Evolutionary conservation across 2,329 filamentous ascomycete genomes (phyloP), one percentile per base, ranked within the genome.

Genomic region (Dothideomycetes sp.): DNA sequence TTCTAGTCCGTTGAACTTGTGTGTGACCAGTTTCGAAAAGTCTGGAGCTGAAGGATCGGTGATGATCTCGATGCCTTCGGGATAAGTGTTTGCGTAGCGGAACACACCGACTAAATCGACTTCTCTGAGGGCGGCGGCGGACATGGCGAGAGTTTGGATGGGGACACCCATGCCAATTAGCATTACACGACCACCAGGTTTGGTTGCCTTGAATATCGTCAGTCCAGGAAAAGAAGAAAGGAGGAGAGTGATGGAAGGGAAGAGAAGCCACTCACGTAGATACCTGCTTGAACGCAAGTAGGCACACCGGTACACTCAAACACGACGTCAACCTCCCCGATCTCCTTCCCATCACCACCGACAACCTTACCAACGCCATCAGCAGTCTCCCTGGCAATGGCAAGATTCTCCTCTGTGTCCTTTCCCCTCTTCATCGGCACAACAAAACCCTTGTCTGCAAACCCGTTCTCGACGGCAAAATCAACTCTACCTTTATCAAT

Each of bases 161-260:
- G 82, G 82, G 4, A 75, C 82, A 25, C 83, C 83, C 82, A 87
- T 87, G 39, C 82, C 83, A 17, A 88, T 81, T 58, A 87, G 78
- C 58, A 87, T 71, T 34, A 86, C 69, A 51, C 79, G 80, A 13
- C 82, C 82, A 18, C 82, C 83, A 0, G 82, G 70, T 44, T 71
- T 71, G 8, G 81, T 79, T 3, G 79, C 59, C 64, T 68, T 32
- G 4, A 9, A 18, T 18, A 13, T n/a, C 7, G 34, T 49, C 15
- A 52, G 43, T n/a, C n/a, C n/a, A n/a, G 9, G 6, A 1, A 4
- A 18, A 13, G 19, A 8, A 39, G 35, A 13, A n/a, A 18, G 2
- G 12, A 12, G 11, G 7, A 11, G 19, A 13, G 11, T 5, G 6
- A 13, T 6, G 25, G 11, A 17, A 24, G n/a, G 20, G 20, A 16